Percentiles rank a stretch among this genome's conserved stretches.
These are phyloP conservation scores for Xerocomus subilludens DNA, from an alignment of 1,284 basidiomycete genomes.

Conservation along the genomic window DNA sequence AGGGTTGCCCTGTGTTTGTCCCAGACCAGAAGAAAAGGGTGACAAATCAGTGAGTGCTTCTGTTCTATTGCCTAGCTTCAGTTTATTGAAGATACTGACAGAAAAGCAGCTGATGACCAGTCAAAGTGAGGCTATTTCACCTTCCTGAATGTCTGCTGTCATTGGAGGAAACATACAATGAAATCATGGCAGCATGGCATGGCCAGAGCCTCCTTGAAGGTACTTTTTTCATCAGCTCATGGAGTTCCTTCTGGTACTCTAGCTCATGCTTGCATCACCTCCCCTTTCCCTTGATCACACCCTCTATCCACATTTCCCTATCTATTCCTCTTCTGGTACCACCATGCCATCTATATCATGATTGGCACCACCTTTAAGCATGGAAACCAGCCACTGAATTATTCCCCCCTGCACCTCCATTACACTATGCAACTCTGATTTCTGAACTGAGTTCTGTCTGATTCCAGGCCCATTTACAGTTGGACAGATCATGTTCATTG, in stretches of 20 bases:
- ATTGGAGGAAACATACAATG: too few relatives aligned
- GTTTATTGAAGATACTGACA: too few relatives aligned
- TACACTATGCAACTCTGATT: constrained; percentile 63
- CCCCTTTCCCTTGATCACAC: constrained; percentile 34
- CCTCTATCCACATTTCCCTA: not conserved
- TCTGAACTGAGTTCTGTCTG: constrained; percentile 73
- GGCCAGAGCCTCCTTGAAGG: too few relatives aligned
- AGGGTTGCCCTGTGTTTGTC: too few relatives aligned
- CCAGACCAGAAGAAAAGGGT: too few relatives aligned
- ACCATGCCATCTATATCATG: too few relatives aligned
- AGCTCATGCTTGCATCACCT: constrained; percentile 15
- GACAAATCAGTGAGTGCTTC: too few relatives aligned
- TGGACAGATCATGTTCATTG: constrained; percentile 58
- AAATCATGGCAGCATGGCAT: too few relatives aligned
- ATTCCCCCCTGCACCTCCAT: constrained; percentile 68
- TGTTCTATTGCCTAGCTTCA: too few relatives aligned
- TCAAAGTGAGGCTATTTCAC: too few relatives aligned
- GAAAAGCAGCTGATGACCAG: too few relatives aligned
- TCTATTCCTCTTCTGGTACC: constrained; percentile 3
- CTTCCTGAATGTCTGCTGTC: too few relatives aligned
- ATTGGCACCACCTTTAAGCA: constrained; percentile 28
- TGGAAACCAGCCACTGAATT: constrained; percentile 50
- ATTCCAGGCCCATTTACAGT: constrained; percentile 69
- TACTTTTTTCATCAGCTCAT: constrained; percentile 32
- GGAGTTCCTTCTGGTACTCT: constrained; percentile 26